phyloP scores from a whole-genome alignment of 2,329 filamentous ascomycete species.

The Diaporthe citriasiana region DNA sequence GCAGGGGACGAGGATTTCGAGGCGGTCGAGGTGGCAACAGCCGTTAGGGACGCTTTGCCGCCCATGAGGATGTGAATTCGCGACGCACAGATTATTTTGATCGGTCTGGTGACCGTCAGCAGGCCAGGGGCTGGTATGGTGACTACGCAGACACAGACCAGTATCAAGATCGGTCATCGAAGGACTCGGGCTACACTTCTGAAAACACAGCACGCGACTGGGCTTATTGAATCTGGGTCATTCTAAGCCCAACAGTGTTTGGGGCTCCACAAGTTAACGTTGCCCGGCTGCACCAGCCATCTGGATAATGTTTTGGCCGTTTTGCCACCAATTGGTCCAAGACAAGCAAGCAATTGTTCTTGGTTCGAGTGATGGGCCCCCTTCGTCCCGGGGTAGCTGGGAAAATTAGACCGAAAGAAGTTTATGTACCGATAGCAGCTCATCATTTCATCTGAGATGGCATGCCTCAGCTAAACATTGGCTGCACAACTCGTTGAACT shows the following conservation, averaged over 20 bases:
- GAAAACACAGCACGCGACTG: neutral
- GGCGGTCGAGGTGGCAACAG: conserved; percentile 41
- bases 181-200: conserved; percentile 7
- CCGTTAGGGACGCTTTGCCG: conserved; percentile 39
- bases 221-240: neutral
- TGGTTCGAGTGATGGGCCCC: neutral
- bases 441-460: neutral
- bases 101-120: neutral
- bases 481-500: neutral
- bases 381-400: neutral
- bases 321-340: neutral
- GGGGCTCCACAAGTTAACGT: neutral
- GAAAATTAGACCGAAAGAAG: neutral
- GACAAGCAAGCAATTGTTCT: neutral
- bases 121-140: neutral
- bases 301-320: neutral
- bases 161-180: conserved; percentile 2
- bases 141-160: neutral
- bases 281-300: neutral
- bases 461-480: neutral
- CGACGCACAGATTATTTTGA: neutral
- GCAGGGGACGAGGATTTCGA: conserved; percentile 39
- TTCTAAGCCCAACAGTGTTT: neutral
- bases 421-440: conserved; percentile 3
- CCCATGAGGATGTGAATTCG: conserved; percentile 4